These are phyloP conservation scores for Penicillium soppii DNA, from an alignment of 495 filamentous ascomycete genomes.

Conservation along the genomic window DNA sequence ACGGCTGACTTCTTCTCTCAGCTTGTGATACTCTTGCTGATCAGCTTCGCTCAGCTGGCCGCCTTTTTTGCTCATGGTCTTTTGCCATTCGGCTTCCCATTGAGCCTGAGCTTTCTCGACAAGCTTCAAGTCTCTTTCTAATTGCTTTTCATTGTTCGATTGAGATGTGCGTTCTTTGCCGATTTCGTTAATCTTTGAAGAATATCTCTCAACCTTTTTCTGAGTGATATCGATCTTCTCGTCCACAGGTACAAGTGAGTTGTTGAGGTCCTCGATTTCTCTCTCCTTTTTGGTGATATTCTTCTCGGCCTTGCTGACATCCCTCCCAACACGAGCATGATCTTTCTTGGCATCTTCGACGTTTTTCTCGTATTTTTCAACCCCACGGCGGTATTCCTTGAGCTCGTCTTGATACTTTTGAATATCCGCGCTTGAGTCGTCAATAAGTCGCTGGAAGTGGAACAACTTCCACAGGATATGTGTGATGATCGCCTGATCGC, in stretches of 20 bases:
- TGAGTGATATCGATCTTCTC: constrained; percentile 87
- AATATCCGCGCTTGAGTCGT: constrained; percentile 86
- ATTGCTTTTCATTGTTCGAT: constrained; percentile 59
- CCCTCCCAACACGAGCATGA: constrained; percentile 73
- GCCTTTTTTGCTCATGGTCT: constrained; percentile 79
- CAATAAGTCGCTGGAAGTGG: constrained; percentile 91
- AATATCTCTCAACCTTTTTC: constrained; percentile 63
- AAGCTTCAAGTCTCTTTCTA: constrained; percentile 74
- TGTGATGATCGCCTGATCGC: constrained; percentile 88
- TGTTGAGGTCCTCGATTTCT: constrained; percentile 83
- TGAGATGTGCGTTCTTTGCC: constrained; percentile 74
- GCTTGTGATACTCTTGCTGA: constrained; percentile 82
- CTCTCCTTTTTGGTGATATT: constrained; percentile 82
- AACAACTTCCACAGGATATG: constrained; percentile 97
- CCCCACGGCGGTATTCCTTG: constrained; percentile 85
- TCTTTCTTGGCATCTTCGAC: constrained; percentile 86
- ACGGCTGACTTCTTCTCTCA: constrained; percentile 83
- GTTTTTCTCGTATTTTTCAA: constrained; percentile 79
- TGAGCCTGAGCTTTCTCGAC: constrained; percentile 88
- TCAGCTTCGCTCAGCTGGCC: constrained; percentile 82
- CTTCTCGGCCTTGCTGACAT: constrained; percentile 79
- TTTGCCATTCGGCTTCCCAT: constrained; percentile 85
- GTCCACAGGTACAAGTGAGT: constrained; percentile 80
- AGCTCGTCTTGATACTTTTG: constrained; percentile 93
- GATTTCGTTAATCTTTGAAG: constrained; percentile 66